Evolutionary conservation across 257 asterid species (phyloP).

Genomic region (Euphrasia confusa): DNA sequence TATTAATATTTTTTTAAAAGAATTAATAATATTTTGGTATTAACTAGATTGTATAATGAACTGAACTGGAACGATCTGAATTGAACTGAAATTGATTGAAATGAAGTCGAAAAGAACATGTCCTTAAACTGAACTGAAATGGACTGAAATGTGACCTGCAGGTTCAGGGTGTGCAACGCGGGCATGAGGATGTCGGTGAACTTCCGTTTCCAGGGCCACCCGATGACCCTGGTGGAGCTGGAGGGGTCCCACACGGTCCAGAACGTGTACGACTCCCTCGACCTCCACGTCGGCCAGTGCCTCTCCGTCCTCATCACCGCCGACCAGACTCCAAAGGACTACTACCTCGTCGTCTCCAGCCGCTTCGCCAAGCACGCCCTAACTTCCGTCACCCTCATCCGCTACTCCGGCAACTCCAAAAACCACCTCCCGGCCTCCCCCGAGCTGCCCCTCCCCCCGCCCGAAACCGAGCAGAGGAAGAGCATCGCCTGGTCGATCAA

Average conservation of each 20-base stretch:
- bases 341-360: slow-evolving; percentile 45
- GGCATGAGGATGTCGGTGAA: slow-evolving; percentile 43
- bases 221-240: slow-evolving; percentile 46
- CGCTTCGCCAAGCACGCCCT: slow-evolving; percentile 37
- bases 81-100: too few species aligned
- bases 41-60: too few species aligned
- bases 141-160: slow-evolving; percentile 26
- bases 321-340: slow-evolving; percentile 38
- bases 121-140: too few species aligned
- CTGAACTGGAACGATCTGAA: too few species aligned
- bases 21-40: too few species aligned
- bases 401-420: slow-evolving; percentile 26
- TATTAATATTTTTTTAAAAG: too few species aligned
- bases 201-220: slow-evolving; percentile 46
- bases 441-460: slow-evolving; percentile 41
- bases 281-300: slow-evolving; percentile 55
- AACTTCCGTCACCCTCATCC: slow-evolving; percentile 33
- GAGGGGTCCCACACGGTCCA: slow-evolving; percentile 59
- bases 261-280: slow-evolving; percentile 43
- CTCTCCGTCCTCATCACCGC: slow-evolving; percentile 47
- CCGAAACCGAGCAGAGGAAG: slow-evolving; percentile 28
- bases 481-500: slow-evolving; percentile 53
- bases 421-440: slow-evolving; percentile 28
- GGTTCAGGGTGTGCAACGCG: slow-evolving; percentile 47
- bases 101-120: too few species aligned